Base-by-base conservation (phyloP, 495 filamentous ascomycete genomes). In the Trichoderma parareesei region DNA sequence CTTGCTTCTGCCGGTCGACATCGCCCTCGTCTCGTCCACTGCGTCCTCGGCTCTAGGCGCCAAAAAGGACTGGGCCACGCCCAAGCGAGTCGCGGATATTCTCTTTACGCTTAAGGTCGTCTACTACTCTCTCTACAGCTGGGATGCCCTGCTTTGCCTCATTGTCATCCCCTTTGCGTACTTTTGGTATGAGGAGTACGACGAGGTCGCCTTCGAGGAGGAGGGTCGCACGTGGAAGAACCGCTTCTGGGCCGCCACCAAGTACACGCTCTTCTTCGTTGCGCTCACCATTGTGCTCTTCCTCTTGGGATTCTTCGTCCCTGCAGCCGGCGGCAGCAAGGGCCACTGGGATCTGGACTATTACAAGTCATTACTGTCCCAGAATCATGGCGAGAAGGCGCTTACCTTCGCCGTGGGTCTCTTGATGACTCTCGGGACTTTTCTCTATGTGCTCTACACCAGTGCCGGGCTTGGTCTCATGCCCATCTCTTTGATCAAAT, bases 141-240 rank as follows among this genome's bases (percentile, higher is more conserved):
- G 96, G 66, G 95, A 99, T 75, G 93, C 93, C 1, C 73, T 96
- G 2, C 87, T 99, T 14, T 98, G 95, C 72, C 81, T 99, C 44
- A 71, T 98, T 42, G 85, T 96, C 20, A 87, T 97, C 20, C 94
- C 94, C 2, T 99, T 99, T 72, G 87, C 92, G 13, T 99, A 98
- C 77, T 99, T 99, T 76, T 97, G 87, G 86, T 96, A 95, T 67
- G 94, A 99, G 76, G 95, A 98, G 75, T 94, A 95, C 70, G 90
- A 93, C 69, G 88, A 96, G 77, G 88, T 90, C 61, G 90, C 90
- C 41, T 78, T 84, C 27, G 89, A 95, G 65, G 83, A 90, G 35
- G 89, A 90, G 14, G 84, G 81, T n/a, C 87, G 91, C 72, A 88
- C 87, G 6, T 67, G 86, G 60, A 85, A 80, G 4, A 79, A 83